Evolutionary conservation across 2,329 filamentous ascomycete genomes (phyloP).

Genomic region (Colletotrichum sp.): DNA sequence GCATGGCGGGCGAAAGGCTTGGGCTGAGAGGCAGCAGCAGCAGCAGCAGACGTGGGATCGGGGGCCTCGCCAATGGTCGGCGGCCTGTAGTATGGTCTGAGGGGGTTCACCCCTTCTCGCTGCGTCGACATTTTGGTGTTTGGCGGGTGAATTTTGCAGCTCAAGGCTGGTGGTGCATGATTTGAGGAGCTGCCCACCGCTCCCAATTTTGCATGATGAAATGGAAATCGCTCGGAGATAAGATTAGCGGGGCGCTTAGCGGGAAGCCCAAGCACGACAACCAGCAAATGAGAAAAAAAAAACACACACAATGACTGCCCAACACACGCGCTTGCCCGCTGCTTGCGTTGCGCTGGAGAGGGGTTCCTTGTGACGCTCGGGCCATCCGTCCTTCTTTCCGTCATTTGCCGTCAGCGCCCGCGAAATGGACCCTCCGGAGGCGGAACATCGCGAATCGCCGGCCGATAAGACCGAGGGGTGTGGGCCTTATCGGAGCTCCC

Average conservation of each 20-base stretch:
- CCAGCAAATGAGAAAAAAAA: background rate
- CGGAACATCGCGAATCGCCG: constrained; percentile 13
- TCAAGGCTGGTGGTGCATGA: constrained; percentile 8
- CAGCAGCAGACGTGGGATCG: constrained; percentile 34
- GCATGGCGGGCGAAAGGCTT: constrained; percentile 47
- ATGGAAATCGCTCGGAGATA: constrained; percentile 34
- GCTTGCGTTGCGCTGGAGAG: background rate
- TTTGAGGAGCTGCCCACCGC: constrained; percentile 21
- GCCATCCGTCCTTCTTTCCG: background rate
- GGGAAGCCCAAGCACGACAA: background rate
- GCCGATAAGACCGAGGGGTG: constrained; percentile 20
- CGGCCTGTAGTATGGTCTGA: constrained; percentile 74
- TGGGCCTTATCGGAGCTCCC: constrained; percentile 24
- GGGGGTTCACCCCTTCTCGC: constrained; percentile 62
- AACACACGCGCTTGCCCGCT: background rate
- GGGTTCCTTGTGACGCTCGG: background rate
- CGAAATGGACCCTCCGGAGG: background rate
- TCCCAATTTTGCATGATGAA: constrained; percentile 26
- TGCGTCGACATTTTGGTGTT: constrained; percentile 50
- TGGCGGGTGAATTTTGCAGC: constrained; percentile 13
- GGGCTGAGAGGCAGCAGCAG: constrained; percentile 36
- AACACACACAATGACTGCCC: background rate
- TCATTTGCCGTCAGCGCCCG: background rate
- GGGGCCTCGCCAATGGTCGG: constrained; percentile 57
- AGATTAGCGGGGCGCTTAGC: constrained; percentile 3